Evolutionary conservation across 495 filamentous ascomycete species (phyloP), one percentile per base, ranked within the genome.

Genomic region (Hypoxylon rickii): DNA sequence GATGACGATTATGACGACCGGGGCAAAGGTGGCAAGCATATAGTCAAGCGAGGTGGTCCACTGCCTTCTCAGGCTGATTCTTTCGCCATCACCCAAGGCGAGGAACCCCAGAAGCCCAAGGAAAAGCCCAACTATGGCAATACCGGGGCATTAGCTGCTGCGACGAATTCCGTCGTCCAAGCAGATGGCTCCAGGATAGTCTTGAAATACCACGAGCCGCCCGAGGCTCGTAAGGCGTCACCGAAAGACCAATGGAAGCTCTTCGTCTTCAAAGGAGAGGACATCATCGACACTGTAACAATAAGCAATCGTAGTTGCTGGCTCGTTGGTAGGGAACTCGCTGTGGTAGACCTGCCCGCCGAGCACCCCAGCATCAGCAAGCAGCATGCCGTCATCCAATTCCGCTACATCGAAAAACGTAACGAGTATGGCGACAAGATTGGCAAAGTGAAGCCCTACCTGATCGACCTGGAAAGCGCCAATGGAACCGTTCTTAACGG

Each of bases 331-430:
- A 74, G 93, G 31, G 93, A 97, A 57, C 52, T 77, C 33, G 69
- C 83, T 7, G 86, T 98, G 19, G 92, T 88, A 3, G 94, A 98
- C 65, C 79, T 96, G 29, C 76, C 84, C 4, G 82, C 92, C 19
- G 92, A 95, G 60, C 92, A 98, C 67, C 92, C 92, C 17, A 96
- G 91, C 67, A 86, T 88, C 66, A 92, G 88, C 51, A 92, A 92
- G 66, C 94, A 98, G 72, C 94, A 98, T 72, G 95, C 94, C 3
- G 95, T 91, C 19, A 78, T 98, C 26, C 94, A 98, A 69, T 98
- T 97, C 63, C 83, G 95, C 36, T 87, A 89, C 67, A 82, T 89
- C 16, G 86, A 87, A 60, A 92, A 87, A 71, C 81, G 80, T 52
- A 90, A 94, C 65, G 92, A 96, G 66, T 94, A 80, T 68, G 93